These are phyloP conservation scores for Candida sp. DNA, from an alignment of 1,139 yeast genomes.

Conservation along the genomic window DNA sequence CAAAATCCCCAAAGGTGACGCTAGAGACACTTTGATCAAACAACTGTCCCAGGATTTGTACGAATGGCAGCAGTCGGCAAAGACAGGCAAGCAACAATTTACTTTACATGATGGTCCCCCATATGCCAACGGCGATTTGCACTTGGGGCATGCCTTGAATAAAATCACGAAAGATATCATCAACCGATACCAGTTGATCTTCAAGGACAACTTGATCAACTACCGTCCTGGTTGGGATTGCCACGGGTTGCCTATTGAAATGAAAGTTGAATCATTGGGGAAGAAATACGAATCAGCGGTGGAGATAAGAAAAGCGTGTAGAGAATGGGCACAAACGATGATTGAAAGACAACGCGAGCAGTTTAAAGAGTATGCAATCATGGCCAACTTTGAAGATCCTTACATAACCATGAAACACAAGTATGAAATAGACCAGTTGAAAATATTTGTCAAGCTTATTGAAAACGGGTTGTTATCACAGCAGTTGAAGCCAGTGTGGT, in stretches of 20 bases:
- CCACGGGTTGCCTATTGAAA: slow-evolving; percentile 96
- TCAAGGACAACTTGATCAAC: slow-evolving; percentile 59
- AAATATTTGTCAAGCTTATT: slow-evolving; percentile 69
- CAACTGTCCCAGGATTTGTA: slow-evolving; percentile 34
- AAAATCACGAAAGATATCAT: slow-evolving; percentile 88
- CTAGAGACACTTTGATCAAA: slow-evolving; percentile 27
- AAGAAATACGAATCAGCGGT: slow-evolving; percentile 30
- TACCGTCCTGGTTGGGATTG: slow-evolving; percentile 99
- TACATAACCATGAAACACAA: slow-evolving; percentile 74
- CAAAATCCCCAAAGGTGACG: slow-evolving; percentile 38
- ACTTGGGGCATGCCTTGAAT: slow-evolving; percentile 93
- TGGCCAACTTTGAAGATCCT: slow-evolving; percentile 80
- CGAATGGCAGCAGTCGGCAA: slow-evolving; percentile 33
- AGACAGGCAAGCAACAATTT: slow-evolving; percentile 32
- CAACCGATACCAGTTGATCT: slow-evolving; percentile 67
- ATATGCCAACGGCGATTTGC: slow-evolving; percentile 94
- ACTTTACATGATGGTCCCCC: slow-evolving; percentile 98
- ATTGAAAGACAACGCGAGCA: slow-evolving; percentile 64
- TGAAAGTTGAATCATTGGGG: slow-evolving; percentile 40
- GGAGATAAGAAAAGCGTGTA: slow-evolving; percentile 68
- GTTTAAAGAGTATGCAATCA: slow-evolving; percentile 73
- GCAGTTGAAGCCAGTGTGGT: slow-evolving; percentile 93
- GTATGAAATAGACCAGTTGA: slow-evolving; percentile 77
- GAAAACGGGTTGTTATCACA: slow-evolving; percentile 73
- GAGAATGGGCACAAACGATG: slow-evolving; percentile 68